These are phyloP conservation scores for sweet orange (Citrus sinensis) DNA, from an alignment of 345 rosid genomes.

Conservation along the genomic window DVS_A1.0 CM039167.1:22930501-22931000, in stretches of 20 bases:
- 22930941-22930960: neutral
- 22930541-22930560: conserved; percentile 95
- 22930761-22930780: neutral
- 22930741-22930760: neutral
- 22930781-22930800: neutral
- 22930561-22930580: conserved; percentile 75
- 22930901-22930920: too few relatives aligned
- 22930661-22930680: neutral
- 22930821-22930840: neutral
- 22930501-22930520: conserved; percentile 67
- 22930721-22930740: neutral
- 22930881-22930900: neutral
- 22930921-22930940: neutral
- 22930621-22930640: neutral
- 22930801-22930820: too few relatives aligned
- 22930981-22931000: neutral
- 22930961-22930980: neutral
- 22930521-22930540: conserved; percentile 97
- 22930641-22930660: neutral
- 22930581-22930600: conserved; percentile 83
- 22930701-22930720: neutral
- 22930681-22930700: neutral
- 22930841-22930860: neutral
- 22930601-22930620: conserved; percentile 5
- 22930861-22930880: neutral